A percentile compares a stretch with the other conserved stretches of the same genome.
Conservation (phyloP, 1,284 basidiomycete genomes). For the Meira miltonrushii region DNA sequence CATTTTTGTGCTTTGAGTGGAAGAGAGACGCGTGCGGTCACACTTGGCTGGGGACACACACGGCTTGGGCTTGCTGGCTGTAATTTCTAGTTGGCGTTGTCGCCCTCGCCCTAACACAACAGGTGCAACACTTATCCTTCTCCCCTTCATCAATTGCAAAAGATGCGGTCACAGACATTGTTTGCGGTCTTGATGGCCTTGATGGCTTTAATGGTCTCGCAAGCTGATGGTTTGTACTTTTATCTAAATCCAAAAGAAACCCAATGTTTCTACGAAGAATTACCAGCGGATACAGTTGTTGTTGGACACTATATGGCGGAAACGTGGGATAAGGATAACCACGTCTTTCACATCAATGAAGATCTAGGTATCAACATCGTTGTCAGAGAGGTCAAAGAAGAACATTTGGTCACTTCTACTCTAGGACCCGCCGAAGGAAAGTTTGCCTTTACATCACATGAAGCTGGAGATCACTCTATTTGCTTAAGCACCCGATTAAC, state of each 20-base stretch:
- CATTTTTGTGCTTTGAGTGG: background rate
- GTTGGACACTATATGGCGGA: constrained; percentile 71
- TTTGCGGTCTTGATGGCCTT: background rate
- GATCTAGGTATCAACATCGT: constrained; percentile 82
- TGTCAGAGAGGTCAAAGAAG: constrained; percentile 51
- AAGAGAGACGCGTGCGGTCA: background rate
- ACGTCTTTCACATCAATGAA: constrained; percentile 68
- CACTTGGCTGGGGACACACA: background rate
- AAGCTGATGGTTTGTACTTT: constrained; percentile 50
- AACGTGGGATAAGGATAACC: constrained; percentile 74
- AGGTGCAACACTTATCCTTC: background rate
- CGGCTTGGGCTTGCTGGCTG: too few relatives aligned
- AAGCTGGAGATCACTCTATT: constrained; percentile 92
- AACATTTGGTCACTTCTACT: constrained; percentile 63
- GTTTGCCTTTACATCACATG: constrained; percentile 96
- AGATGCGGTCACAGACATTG: background rate
- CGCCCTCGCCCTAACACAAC: too few relatives aligned
- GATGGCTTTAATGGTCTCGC: background rate
- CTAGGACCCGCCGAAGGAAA: constrained; percentile 80
- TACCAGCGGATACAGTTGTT: constrained; percentile 93
- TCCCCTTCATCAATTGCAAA: background rate
- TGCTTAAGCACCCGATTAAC: constrained; percentile 73
- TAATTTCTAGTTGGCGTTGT: background rate
- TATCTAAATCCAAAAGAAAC: constrained; percentile 53
- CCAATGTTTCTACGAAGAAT: constrained; percentile 87